A percentile compares a stretch with the other conserved stretches of the same genome.
Conservation (phyloP, 371 early-diverging fungal genomes). For the Saksenaea vasiformis region DNA sequence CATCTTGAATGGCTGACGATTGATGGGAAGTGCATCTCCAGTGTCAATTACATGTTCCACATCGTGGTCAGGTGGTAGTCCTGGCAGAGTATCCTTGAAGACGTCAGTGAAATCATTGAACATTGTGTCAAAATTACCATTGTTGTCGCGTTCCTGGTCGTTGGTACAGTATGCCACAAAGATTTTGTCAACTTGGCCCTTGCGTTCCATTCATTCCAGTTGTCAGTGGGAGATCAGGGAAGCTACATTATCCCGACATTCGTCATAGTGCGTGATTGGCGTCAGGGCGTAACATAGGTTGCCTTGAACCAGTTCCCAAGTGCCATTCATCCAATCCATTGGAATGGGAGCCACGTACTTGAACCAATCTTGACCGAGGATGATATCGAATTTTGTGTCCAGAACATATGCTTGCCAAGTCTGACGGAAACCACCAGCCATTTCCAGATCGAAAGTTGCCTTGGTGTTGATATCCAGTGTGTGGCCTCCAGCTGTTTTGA, state of each 20-base stretch:
- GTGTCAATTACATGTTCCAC: slow-evolving; percentile 12
- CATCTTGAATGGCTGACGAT: slow-evolving; percentile 23
- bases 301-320: not conserved
- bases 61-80: not conserved
- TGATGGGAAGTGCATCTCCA: slow-evolving; percentile 8
- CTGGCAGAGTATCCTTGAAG: not conserved
- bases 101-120: not conserved
- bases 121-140: not conserved
- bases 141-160: not conserved
- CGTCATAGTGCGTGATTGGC: not conserved
- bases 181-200: not conserved
- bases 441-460: too few species aligned
- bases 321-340: not conserved
- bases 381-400: not conserved
- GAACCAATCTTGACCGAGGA: not conserved
- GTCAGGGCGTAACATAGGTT: not conserved
- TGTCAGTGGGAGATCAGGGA: not conserved
- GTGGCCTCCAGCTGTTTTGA: not conserved
- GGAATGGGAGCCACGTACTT: not conserved
- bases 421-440: not conserved
- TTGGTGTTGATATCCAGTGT: not conserved
- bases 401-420: not conserved
- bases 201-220: not conserved
- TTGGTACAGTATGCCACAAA: not conserved
- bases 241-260: not conserved